These are phyloP conservation scores for Rhododendron williamsianum DNA, from an alignment of 148 eudicot genomes.

Conservation along the genomic window DNA sequence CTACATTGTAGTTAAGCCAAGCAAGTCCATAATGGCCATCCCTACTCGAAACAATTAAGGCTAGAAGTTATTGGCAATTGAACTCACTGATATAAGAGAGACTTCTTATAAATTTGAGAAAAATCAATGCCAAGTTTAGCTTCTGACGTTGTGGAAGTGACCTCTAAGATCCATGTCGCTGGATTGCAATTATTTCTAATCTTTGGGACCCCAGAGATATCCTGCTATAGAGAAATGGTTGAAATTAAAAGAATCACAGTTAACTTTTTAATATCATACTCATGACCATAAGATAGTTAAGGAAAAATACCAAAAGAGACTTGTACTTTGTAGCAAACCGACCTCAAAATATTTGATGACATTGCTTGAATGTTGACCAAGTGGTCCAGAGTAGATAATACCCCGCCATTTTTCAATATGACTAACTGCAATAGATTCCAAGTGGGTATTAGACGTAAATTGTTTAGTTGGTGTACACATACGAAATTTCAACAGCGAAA, in stretches of 20 bases:
- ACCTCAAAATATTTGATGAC: slow-evolving; percentile 85
- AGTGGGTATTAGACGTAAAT: background rate
- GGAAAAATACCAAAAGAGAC: background rate
- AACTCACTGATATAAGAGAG: slow-evolving; percentile 55
- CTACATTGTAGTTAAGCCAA: too few species aligned
- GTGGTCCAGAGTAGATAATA: slow-evolving; percentile 68
- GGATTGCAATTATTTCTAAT: slow-evolving; percentile 68
- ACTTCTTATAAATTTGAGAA: slow-evolving; percentile 42
- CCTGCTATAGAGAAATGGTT: slow-evolving; percentile 23
- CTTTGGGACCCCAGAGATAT: slow-evolving; percentile 56
- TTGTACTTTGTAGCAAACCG: background rate
- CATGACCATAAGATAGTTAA: background rate
- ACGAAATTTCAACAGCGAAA: too few species aligned
- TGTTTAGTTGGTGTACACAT: too few species aligned
- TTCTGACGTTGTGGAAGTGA: slow-evolving; percentile 72
- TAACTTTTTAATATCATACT: background rate
- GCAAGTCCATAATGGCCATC: too few species aligned
- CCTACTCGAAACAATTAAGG: too few species aligned
- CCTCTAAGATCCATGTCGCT: slow-evolving; percentile 89
- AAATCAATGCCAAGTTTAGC: slow-evolving; percentile 57
- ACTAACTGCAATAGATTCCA: slow-evolving; percentile 42
- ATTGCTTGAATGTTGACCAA: slow-evolving; percentile 54
- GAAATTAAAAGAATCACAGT: background rate
- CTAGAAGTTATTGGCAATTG: background rate
- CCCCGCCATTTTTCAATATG: slow-evolving; percentile 62